Evolutionary conservation across 1,139 yeast genomes (phyloP), one percentile per base, ranked within the genome.

Genomic region (Yamadazyma membranifaciens): DNA sequence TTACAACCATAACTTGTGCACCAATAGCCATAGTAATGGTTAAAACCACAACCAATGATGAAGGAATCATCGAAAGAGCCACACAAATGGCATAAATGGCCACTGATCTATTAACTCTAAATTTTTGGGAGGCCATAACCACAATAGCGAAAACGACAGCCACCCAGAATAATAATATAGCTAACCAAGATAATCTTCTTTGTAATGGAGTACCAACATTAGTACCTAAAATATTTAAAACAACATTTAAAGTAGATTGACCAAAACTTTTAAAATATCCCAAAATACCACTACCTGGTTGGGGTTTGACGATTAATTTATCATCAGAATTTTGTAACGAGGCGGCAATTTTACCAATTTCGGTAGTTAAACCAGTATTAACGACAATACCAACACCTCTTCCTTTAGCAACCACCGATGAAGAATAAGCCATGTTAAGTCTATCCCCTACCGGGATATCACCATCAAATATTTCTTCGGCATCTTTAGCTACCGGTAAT

Each of bases 1-100:
- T 65, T 32, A 62, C 55, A 31, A 63, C 71, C 80, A 75, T 74
- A 9, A 63, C 70, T 41, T 62, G 66, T 13, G 80, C 79, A 25
- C 77, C 74, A 30, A 75, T 69, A 3, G 76, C 65, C 62, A 76
- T 60, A 29, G 78, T 72, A 34, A 75, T 67, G 31, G 81, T 75
- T 42, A 77, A 65, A 15, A 78, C 81, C 38, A 77, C 74, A 37
- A 80, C 78, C 48, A 77, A 61, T 25, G 81, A 77, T 31, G 77
- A 78, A 3, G 81, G 82, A 46, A 77, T 73, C 64, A 75, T 75
- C 3, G 80, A 69, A 37, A 77, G 73, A 0, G 77, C 73, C 39
- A 75, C 71, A 43, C 64, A 75, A 50, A 51, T 64, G 48, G 56
- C 75, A 51, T 47, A 69, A 57, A 51, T 65, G 37, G 62, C 79